Base-by-base conservation (phyloP, 352 stramenopile genomes). In the Phytophthora pistaciae region DNA sequence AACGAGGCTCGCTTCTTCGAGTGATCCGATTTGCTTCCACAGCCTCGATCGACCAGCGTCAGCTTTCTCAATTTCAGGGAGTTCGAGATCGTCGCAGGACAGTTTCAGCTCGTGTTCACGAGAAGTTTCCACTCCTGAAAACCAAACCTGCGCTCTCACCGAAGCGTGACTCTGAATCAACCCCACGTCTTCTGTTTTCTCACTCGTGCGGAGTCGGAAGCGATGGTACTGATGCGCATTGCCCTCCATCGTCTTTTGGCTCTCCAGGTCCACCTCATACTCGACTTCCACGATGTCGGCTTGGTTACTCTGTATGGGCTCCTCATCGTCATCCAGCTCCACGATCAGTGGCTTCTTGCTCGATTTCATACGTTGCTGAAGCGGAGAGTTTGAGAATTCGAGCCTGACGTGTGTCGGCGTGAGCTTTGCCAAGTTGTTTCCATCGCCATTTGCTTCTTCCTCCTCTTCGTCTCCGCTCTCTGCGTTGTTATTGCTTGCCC, bases 1-100 rank as follows among this genome's bases (percentile, higher is more conserved):
- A 20, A 91, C 77, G 11, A 78, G 77, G 49, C 78, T 91, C 20
- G 70, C 71, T 44, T 94, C 82, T 38, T 92, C 75, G 5, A 94
- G 66, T 31, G 84, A 92, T 18, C 87, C 85, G 25, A 94, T 83
- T 61, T 93, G 87, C 63, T 83, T 92, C 87, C 87, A 94, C 7
- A 90, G 13, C 68, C 91, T 92, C 9, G 25, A 13, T 16, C 68
- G 60, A 14, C 38, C 27, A 25, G 56, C 57, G 25, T 58, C 49
- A 13, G 9, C 14, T 6, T 67, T 8, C 27, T 66, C 53, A 0
- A 60, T 40, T 55, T 76, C 59, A 29, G 84, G 84, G 0, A 93
- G 74, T 11, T 85, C 55, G 6, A 93, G 65, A 25, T 86, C 72
- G 0, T 77, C 62, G 66, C 81, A 87, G 7, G 50, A 48, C 29